Evolutionary conservation across 75 land plant genomes (phyloP), one percentile per base, ranked within the genome.

Genomic region (Pinus albicaulis): DNA sequence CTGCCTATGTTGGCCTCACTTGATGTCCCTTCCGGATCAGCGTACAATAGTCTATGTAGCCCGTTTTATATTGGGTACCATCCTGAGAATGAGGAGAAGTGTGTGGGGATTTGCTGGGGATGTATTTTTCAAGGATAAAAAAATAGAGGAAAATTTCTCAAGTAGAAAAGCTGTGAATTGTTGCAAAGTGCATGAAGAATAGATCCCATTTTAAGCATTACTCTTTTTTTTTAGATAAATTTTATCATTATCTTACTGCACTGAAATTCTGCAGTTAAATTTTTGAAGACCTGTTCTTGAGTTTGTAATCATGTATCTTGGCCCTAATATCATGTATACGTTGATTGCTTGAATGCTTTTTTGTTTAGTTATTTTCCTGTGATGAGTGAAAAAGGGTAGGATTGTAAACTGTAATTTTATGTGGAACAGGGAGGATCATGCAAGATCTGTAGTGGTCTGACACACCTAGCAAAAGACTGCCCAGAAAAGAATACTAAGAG

Each of bases 381-480:
- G 53, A 48, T 10, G 53, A 19, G n/a, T 68, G 10, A 28, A 16
- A 28, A 38, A 14, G 44, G 24, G 38, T 68, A 41, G 11, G 23
- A 68, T 38, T 17, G 41, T 24, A 72, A 72, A 72, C 24, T 55
- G 25, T 1, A 53, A 5, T 69, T 53, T 72, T 52, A 25, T 24
- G 28, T 28, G 25, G 55, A 52, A 53, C 80, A 96, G 99, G 99
- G 99, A 76, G 99, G 99, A 57, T 87, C 85, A 52, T 97, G 99
- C 75, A 95, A 97, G 76, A 74, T 91, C 38, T 97, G 99, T 82
- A 87, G 93, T 68, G 92, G 81, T 23, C 81, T 95, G 20, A 95
- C 95, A 41, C 99, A 97, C 78, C 82, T 97, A 52, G 98, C 93
- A 14, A 92, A 82, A 80, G 93, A 92, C 85, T 97, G 99, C 75